Evolutionary conservation across 192 early-diverging fungal species (phyloP).

Genomic region (Thoreauomyces humboldtii): DNA sequence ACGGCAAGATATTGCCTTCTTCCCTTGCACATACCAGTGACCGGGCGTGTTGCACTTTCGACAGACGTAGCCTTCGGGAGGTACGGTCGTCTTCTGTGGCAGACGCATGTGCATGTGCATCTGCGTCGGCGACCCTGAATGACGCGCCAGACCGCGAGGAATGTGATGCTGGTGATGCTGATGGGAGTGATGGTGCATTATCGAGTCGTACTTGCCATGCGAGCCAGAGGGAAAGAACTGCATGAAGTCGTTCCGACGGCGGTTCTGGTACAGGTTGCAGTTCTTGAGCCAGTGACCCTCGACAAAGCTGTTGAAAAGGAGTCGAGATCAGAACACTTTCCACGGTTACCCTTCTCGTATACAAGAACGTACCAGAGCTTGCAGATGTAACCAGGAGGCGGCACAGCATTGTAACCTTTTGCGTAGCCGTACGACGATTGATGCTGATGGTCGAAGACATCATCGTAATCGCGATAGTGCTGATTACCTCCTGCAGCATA

Average conservation of each 20-base stretch:
- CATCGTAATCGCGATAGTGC: not conserved
- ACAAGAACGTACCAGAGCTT: conserved; percentile 36
- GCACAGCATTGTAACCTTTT: conserved; percentile 17
- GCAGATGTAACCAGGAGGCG: conserved; percentile 43
- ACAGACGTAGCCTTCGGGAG: conserved; percentile 44
- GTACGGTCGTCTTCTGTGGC: conserved; percentile 30
- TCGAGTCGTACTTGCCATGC: not conserved
- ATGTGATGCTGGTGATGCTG: not conserved
- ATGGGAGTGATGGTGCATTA: not conserved
- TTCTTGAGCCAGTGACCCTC: conserved; percentile 48
- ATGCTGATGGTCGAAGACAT: not conserved
- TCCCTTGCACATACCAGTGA: conserved; percentile 41
- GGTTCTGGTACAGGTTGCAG: conserved; percentile 37
- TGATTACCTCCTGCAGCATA: not conserved
- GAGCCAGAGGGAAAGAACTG: not conserved
- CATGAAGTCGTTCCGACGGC: conserved; percentile 17
- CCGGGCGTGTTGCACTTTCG: conserved; percentile 39
- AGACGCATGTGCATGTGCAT: not conserved
- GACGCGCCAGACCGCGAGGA: no score
- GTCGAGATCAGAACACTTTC: not conserved
- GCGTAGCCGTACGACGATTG: not conserved
- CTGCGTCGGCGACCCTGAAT: conserved; percentile 6
- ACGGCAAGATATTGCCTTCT: no score
- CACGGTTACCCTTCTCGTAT: not conserved
- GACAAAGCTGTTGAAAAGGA: conserved; percentile 28